Percentiles rank a stretch among this genome's conserved stretches.
phyloP scores from a whole-genome alignment of 2,329 filamentous ascomycete species.

The Bipolaris victoriae region DNA sequence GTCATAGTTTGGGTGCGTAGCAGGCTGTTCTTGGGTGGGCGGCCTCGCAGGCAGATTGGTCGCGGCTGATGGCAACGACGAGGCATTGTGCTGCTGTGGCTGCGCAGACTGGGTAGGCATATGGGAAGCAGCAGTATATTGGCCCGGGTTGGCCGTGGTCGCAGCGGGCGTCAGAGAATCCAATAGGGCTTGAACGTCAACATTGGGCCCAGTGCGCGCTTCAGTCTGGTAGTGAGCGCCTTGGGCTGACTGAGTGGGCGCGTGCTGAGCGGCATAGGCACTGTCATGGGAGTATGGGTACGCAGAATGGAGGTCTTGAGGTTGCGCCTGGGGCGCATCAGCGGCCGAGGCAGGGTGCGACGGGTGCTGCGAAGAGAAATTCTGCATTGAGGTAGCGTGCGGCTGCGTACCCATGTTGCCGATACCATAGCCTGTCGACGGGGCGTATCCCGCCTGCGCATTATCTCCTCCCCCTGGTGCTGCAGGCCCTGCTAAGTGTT shows the following conservation, averaged over 20 bases:
- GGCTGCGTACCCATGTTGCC: slow-evolving; percentile 35
- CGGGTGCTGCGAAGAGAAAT: slow-evolving; percentile 43
- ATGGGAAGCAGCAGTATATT: slow-evolving; percentile 45
- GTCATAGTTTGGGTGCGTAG: slow-evolving; percentile 56
- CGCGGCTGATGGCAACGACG: slow-evolving; percentile 48
- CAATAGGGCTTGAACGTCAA: slow-evolving; percentile 56
- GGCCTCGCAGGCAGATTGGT: slow-evolving; percentile 55
- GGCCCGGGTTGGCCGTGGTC: slow-evolving; percentile 36
- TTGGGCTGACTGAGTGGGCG: slow-evolving; percentile 39
- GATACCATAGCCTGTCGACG: slow-evolving; percentile 35
- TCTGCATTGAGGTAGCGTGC: slow-evolving; percentile 48
- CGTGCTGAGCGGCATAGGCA: slow-evolving; percentile 41
- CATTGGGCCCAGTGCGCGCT: slow-evolving; percentile 38
- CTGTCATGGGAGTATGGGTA: slow-evolving; percentile 45
- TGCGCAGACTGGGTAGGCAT: slow-evolving; percentile 39
- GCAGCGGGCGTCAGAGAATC: slow-evolving; percentile 51
- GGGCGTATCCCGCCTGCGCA: slow-evolving; percentile 31
- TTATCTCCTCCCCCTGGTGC: slow-evolving; percentile 31
- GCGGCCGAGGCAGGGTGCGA: slow-evolving; percentile 40
- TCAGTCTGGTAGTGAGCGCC: slow-evolving; percentile 37
- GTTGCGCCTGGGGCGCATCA: slow-evolving; percentile 43
- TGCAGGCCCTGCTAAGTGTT: slow-evolving; percentile 34
- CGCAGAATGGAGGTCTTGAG: slow-evolving; percentile 39
- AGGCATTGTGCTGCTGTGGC: slow-evolving; percentile 42
- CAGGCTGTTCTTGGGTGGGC: slow-evolving; percentile 56